Evolutionary conservation across 1,139 yeast genomes (phyloP), one percentile per base, ranked within the genome.

Genomic region (Hyphopichia khmerensis): DNA sequence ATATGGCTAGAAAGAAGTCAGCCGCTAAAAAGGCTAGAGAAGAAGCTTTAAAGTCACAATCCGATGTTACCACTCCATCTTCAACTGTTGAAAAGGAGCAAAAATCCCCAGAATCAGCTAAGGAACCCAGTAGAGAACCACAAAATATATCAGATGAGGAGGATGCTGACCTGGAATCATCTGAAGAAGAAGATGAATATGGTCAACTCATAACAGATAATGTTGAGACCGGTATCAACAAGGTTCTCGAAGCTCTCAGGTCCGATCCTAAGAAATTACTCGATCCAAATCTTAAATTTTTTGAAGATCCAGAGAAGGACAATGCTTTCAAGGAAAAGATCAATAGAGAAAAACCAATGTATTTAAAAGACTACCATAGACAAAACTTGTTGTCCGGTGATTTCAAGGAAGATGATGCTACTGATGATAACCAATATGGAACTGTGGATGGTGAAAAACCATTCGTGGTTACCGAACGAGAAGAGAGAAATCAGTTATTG

Each of bases 351-450:
- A 89, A 89, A 61, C 97, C 98, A 4, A 72, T 93, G 49, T 89
- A 84, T 57, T 77, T 95, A 61, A 89, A 90, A 56, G 99, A 95
- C 60, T 93, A 91, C 59, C 98, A 93, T 59, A 76, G 99, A 60
- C 79, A 82, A 80, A 85, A 82, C 51, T 67, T 91, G 33, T 69
- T 95, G 30, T 72, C 82, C 13, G 88, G 88, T 14, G 74, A 70
- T 32, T 77, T 77, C 30, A 75, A 75, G 42, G 82, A 77, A 3
- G 80, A 76, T 2, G 69, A 65, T 23, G 64, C 64, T n/a, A 64
- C 64, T 14, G 67, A 61, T 7, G 63, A 58, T 4, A 62, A 57
- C 31, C 72, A 65, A 29, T 67, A 59, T 45, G 77, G 68, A 6
- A 79, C 79, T 6, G 71, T 70, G 9, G 77, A 72, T 51, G 84